phyloP scores from a whole-genome alignment of 108 stramenopile species.

The Nitzschia putrida region DNA sequence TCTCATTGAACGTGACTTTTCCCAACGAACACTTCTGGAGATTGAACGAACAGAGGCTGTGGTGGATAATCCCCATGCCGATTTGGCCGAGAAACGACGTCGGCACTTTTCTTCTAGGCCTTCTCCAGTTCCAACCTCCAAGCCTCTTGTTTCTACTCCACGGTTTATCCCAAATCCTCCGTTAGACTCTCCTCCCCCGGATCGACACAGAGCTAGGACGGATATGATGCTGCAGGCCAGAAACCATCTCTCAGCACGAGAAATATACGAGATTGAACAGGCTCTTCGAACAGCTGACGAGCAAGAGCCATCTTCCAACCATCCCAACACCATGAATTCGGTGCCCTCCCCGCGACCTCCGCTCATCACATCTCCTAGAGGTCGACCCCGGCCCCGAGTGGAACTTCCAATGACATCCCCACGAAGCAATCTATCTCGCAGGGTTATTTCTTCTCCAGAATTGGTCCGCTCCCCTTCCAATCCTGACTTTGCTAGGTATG shows the following conservation, averaged over 20 bases:
- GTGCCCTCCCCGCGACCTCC: neutral
- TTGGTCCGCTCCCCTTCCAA: neutral
- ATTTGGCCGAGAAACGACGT: conserved; percentile 5
- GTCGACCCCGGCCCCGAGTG: neutral
- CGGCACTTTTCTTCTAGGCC: neutral
- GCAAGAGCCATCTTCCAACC: neutral
- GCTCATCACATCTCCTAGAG: neutral
- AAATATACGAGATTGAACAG: conserved; percentile 27
- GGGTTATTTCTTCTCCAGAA: no score
- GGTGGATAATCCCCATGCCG: neutral
- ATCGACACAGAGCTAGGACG: neutral
- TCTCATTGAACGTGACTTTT: conserved; percentile 9
- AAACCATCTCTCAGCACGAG: conserved; percentile 18
- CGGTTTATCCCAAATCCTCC: neutral
- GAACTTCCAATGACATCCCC: neutral
- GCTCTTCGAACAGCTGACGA: conserved; percentile 35
- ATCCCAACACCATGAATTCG: neutral
- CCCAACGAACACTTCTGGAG: conserved; percentile 6
- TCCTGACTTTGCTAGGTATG: neutral
- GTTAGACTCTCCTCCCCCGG: neutral
- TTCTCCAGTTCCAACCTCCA: neutral
- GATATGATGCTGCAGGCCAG: conserved; percentile 16
- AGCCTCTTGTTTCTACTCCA: neutral
- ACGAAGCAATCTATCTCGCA: neutral
- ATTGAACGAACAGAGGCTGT: conserved; percentile 16